A percentile compares a stretch with the other conserved stretches of the same genome.
Evolutionary conservation across 805 yeast genomes (phyloP).

Genomic region (Ogataea trehalophila): DNA sequence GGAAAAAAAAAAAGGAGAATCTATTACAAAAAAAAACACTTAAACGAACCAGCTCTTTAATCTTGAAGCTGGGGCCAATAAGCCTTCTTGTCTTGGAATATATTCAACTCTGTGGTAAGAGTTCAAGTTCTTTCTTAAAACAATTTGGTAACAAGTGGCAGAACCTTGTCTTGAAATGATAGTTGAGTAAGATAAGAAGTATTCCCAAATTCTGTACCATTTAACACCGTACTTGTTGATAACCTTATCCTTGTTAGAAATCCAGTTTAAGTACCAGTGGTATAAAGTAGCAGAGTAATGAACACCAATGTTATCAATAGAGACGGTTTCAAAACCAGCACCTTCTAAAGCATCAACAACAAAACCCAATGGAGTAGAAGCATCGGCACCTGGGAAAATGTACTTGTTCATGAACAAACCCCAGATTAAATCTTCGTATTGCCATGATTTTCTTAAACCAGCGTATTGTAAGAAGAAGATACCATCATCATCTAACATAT

Average conservation of each 20-base stretch:
- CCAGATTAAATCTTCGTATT: slow-evolving; percentile 90
- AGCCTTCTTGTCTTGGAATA: slow-evolving; percentile 72
- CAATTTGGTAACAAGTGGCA: slow-evolving; percentile 88
- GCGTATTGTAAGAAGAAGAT: slow-evolving; percentile 83
- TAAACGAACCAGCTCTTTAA: slow-evolving; percentile 56
- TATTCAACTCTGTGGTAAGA: slow-evolving; percentile 79
- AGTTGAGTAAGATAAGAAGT: slow-evolving; percentile 75
- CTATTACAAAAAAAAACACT: background rate
- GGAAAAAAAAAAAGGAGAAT: background rate
- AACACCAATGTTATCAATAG: slow-evolving; percentile 85
- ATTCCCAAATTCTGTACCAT: slow-evolving; percentile 95
- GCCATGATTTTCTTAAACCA: slow-evolving; percentile 89
- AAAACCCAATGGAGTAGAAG: slow-evolving; percentile 87
- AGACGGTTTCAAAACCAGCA: slow-evolving; percentile 80
- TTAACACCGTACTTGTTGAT: slow-evolving; percentile 76
- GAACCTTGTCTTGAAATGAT: slow-evolving; percentile 90
- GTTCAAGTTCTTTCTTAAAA: slow-evolving; percentile 84
- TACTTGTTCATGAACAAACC: slow-evolving; percentile 95
- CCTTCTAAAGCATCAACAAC: slow-evolving; percentile 73
- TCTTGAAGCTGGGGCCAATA: slow-evolving; percentile 51
- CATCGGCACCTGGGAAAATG: slow-evolving; percentile 97
- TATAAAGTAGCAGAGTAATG: slow-evolving; percentile 87
- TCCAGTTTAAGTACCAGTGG: slow-evolving; percentile 95
- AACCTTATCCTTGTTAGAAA: slow-evolving; percentile 72
- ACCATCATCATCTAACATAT: slow-evolving; percentile 90